Base-by-base conservation (phyloP, 768 basidiomycete species). In the Pleurotus citrinopileatus region DNA sequence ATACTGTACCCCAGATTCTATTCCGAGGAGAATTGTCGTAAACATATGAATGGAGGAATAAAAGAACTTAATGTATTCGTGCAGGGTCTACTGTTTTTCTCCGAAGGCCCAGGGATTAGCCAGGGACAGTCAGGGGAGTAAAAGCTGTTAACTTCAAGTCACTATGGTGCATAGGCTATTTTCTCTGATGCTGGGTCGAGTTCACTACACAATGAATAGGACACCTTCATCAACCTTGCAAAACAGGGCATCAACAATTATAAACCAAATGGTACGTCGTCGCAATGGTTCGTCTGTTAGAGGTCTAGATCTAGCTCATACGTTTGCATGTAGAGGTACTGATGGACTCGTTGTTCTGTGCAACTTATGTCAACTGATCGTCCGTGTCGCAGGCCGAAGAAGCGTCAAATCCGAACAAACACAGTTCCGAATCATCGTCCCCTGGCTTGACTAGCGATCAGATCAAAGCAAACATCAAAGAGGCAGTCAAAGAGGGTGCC, bases 191-290 rank as follows among this genome's bases (percentile, higher is more conserved):
- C 10, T n/a, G 32, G 32, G n/a, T 34, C n/a, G 32, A 34, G 10
- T 34, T n/a, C 9, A 3, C 32, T 1, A 2, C 1, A 10, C n/a
- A n/a, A 3, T n/a, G 32, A 34, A 10, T 34, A 87, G 89, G 87
- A 89, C 56, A 76, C 66, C 55, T 40, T 40, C 38, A n/a, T 40
- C 10, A 19, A 40, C 10, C 38, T 40, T n/a, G 38, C 38, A 13
- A 40, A 40, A 7, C 38, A 40, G 3, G 5, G 38, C 38, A n/a
- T 40, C 12, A 40, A 40, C 17, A 12, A 19, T 19, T 40, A 40
- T n/a, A 40, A 13, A 2, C 8, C 38, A 7, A 40, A 40, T 19
- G 38, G 38, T 51, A 36, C 17, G 34, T 32, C 22, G 4, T 3
- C 25, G 45, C 34, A 17, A 19, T 44, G 26, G 37, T 3, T 28